Conservation (phyloP, 495 filamentous ascomycete species). For the Tuber borchii region DNA sequence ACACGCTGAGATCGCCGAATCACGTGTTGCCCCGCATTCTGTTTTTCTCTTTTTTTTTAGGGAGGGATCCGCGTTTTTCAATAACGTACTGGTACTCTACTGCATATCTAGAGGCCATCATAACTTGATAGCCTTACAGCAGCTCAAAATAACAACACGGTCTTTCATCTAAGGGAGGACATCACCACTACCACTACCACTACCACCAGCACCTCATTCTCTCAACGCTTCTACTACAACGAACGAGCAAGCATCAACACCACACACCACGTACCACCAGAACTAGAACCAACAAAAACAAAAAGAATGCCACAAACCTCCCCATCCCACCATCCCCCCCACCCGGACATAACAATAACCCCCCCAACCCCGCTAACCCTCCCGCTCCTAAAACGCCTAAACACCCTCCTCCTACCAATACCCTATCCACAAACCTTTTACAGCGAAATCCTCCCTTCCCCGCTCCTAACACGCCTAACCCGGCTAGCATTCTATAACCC, state of each 20-base stretch:
- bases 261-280: too few species aligned
- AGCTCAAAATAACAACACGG: too few species aligned
- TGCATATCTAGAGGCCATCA: too few species aligned
- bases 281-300: too few species aligned
- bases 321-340: slow-evolving; percentile 18
- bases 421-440: slow-evolving; percentile 86
- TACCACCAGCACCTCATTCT: background rate
- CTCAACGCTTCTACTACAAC: background rate
- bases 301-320: slow-evolving; percentile 11
- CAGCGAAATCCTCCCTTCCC: slow-evolving; percentile 62
- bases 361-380: slow-evolving; percentile 58
- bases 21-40: slow-evolving; percentile 1
- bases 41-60: too few species aligned
- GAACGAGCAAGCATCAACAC: too few species aligned
- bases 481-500: slow-evolving; percentile 68
- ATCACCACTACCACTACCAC: background rate
- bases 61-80: background rate
- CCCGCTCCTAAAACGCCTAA: slow-evolving; percentile 71
- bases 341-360: slow-evolving; percentile 48
- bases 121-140: background rate
- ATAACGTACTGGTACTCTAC: too few species aligned
- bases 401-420: slow-evolving; percentile 75
- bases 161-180: background rate
- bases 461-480: slow-evolving; percentile 61
- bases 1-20: background rate